These are phyloP conservation scores for Pythium rishiriense DNA, from an alignment of 352 stramenopile species.

Conservation along the genomic window DNA sequence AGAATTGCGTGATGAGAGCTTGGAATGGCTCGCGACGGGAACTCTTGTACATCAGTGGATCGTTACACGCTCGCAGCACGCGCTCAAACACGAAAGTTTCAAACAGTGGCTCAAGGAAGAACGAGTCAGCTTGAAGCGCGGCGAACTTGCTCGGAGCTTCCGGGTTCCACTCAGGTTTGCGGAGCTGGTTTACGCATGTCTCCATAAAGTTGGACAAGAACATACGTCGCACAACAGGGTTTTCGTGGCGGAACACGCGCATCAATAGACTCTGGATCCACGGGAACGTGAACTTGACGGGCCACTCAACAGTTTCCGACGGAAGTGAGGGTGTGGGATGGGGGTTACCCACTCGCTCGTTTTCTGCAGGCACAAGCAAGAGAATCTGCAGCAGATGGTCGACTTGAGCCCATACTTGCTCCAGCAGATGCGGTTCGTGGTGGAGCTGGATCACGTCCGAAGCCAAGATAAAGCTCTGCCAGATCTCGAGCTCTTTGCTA, in stretches of 20 bases:
- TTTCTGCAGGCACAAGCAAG: constrained; percentile 11
- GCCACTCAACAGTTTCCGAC: constrained; percentile 30
- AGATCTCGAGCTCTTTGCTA: constrained; percentile 33
- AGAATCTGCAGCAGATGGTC: constrained; percentile 41
- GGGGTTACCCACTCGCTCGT: neutral
- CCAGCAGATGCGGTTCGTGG: constrained; percentile 79
- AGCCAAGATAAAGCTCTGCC: constrained; percentile 70
- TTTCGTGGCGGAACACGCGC: constrained; percentile 76
- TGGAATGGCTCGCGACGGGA: constrained; percentile 30
- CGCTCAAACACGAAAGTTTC: constrained; percentile 52
- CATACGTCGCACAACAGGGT: constrained; percentile 68
- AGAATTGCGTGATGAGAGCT: constrained; percentile 27
- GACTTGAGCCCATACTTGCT: constrained; percentile 84
- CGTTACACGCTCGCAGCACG: constrained; percentile 59
- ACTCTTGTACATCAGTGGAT: constrained; percentile 77
- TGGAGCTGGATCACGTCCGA: constrained; percentile 86
- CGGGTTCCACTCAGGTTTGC: constrained; percentile 5
- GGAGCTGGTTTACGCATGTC: constrained; percentile 22
- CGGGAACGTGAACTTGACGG: constrained; percentile 66
- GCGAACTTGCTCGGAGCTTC: neutral
- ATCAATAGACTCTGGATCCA: constrained; percentile 76
- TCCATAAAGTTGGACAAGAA: constrained; percentile 76
- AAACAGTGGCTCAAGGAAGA: constrained; percentile 45
- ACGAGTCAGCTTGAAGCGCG: constrained; percentile 24
- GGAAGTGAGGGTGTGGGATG: neutral